phyloP scores from a whole-genome alignment of 1,284 basidiomycete species.

The Sanghuangporus baumii region DNA sequence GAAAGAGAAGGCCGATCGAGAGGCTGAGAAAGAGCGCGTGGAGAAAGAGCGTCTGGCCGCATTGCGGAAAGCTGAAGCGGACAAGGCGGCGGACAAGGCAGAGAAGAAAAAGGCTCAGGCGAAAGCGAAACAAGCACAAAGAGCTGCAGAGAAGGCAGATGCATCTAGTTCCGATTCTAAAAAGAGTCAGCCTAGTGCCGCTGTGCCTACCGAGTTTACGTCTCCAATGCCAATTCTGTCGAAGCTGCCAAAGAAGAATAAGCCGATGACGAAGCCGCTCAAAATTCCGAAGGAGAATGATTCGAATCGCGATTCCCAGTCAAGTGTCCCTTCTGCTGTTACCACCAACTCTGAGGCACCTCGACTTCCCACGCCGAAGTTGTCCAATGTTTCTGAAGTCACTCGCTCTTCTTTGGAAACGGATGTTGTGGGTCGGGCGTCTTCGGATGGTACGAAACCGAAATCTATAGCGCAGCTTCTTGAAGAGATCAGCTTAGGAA shows the following conservation, averaged over 20 bases:
- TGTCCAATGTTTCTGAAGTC: conserved; percentile 15
- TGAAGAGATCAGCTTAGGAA: conserved; percentile 54
- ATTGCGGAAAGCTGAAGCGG: conserved; percentile 23
- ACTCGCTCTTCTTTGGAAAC: conserved; percentile 22
- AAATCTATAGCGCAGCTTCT: conserved; percentile 56
- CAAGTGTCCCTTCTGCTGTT: conserved; percentile 38
- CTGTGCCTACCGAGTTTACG: conserved; percentile 29
- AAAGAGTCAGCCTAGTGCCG: conserved; percentile 17
- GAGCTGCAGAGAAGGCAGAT: conserved; percentile 23
- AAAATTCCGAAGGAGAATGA: conserved; percentile 57
- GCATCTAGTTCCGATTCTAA: conserved; percentile 18
- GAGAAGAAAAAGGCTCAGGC: conserved; percentile 26
- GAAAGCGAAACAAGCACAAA: conserved; percentile 20
- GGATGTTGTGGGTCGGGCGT: conserved; percentile 50
- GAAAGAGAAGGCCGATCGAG: conserved; percentile 24
- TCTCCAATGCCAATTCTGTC: conserved; percentile 67
- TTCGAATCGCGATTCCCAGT: conserved; percentile 35
- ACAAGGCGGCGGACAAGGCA: conserved; percentile 32
- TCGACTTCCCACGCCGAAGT: conserved; percentile 31
- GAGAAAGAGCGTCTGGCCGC: conserved; percentile 23
- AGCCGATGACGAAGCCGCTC: conserved; percentile 54
- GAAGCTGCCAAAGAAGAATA: conserved; percentile 76
- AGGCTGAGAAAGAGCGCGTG: conserved; percentile 24
- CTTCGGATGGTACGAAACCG: conserved; percentile 43
- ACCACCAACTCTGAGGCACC: conserved; percentile 36